These are phyloP conservation scores for Triangularia verruculosa DNA, from an alignment of 2,329 filamentous ascomycete species.

Conservation along the genomic window DNA sequence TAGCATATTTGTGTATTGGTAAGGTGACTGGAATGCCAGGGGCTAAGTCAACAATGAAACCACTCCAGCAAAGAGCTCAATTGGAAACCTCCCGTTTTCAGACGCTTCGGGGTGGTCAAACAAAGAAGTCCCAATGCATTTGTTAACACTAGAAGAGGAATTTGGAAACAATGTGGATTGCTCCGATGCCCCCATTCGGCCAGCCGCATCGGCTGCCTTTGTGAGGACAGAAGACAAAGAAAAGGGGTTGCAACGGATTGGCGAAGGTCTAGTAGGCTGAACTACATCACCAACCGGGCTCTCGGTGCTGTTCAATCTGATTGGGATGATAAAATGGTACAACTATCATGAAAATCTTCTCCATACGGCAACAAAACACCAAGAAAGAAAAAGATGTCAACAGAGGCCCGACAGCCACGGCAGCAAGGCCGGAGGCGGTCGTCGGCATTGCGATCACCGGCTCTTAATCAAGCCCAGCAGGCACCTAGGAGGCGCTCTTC, in stretches of 20 bases:
- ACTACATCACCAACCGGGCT: neutral
- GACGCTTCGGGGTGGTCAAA: neutral
- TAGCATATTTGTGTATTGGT: conserved; percentile 11
- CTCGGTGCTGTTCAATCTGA: neutral
- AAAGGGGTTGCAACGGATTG: neutral
- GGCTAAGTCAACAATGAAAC: conserved; percentile 8
- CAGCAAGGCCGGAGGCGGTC: neutral
- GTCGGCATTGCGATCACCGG: neutral
- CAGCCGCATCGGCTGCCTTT: neutral
- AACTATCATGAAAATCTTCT: neutral
- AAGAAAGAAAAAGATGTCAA: neutral
- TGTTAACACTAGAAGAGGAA: neutral
- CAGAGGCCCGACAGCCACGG: neutral
- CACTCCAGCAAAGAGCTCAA: neutral
- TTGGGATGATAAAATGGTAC: neutral
- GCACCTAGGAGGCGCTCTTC: conserved; percentile 8
- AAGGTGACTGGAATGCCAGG: conserved; percentile 6
- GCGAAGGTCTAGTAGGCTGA: neutral
- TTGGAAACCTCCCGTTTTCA: conserved; percentile 10
- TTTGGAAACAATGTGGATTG: neutral
- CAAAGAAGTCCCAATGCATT: conserved; percentile 5
- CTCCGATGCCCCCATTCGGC: conserved; percentile 1
- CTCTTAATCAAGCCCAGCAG: neutral
- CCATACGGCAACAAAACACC: neutral
- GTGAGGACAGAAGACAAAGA: neutral